These are phyloP conservation scores for Amanita pseudoporphyria DNA, from an alignment of 768 basidiomycete species.

Conservation along the genomic window DNA sequence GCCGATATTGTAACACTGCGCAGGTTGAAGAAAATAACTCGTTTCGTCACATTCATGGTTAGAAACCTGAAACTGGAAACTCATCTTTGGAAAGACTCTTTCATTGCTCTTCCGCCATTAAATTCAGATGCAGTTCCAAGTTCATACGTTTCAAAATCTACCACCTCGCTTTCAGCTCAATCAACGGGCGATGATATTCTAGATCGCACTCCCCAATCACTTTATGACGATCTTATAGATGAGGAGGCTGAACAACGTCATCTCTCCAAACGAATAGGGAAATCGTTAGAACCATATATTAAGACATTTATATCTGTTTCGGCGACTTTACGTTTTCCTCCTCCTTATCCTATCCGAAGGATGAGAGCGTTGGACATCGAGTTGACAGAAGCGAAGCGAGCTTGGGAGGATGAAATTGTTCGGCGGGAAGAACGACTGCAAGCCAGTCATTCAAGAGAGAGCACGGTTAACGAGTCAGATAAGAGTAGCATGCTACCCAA, in stretches of 20 bases:
- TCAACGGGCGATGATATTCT: background rate
- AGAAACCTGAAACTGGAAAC: constrained; percentile 92
- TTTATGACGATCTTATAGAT: constrained; percentile 40
- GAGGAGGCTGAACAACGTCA: constrained; percentile 64
- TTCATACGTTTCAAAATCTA: constrained; percentile 13
- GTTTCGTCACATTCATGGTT: constrained; percentile 88
- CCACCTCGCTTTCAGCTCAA: background rate
- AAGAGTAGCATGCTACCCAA: background rate
- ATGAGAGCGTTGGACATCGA: constrained; percentile 87
- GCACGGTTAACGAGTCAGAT: constrained; percentile 24
- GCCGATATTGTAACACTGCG: constrained; percentile 72
- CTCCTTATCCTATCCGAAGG: constrained; percentile 76
- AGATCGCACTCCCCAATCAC: constrained; percentile 10
- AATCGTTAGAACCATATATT: constrained; percentile 75
- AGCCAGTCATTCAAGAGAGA: constrained; percentile 31
- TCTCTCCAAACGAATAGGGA: constrained; percentile 69
- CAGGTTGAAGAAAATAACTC: constrained; percentile 85
- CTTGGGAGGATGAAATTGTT: constrained; percentile 84
- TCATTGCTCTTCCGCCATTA: constrained; percentile 64
- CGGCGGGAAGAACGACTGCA: constrained; percentile 60
- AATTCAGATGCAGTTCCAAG: constrained; percentile 57
- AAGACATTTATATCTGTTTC: constrained; percentile 90
- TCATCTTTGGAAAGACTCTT: constrained; percentile 85
- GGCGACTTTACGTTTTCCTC: constrained; percentile 83
- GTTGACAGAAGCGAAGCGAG: constrained; percentile 56